A percentile compares a stretch with the other conserved stretches of the same genome.
These are phyloP conservation scores for Globisporangium lucens DNA, from an alignment of 352 stramenopile species.

Conservation along the genomic window DNA sequence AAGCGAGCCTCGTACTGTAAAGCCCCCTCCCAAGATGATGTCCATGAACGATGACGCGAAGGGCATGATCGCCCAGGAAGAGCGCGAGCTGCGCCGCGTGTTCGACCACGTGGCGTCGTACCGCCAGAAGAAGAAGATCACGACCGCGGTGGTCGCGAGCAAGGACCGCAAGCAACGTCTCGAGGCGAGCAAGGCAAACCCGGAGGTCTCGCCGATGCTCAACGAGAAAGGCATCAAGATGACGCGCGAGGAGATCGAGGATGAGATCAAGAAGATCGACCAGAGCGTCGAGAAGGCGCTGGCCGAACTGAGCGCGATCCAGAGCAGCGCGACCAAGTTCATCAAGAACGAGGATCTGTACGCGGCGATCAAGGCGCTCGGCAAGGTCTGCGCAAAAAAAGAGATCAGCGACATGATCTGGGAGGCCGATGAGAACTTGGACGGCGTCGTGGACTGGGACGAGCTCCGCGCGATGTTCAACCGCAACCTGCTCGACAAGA, in stretches of 20 bases:
- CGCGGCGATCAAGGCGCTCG: slow-evolving; percentile 92
- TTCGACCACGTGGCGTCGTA: slow-evolving; percentile 94
- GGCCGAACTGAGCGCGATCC: slow-evolving; percentile 46
- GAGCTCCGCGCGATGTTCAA: slow-evolving; percentile 97
- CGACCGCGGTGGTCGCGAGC: slow-evolving; percentile 32
- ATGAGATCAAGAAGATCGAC: slow-evolving; percentile 70
- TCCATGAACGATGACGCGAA: slow-evolving; percentile 70
- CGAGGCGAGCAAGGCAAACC: slow-evolving; percentile 58
- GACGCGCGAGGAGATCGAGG: slow-evolving; percentile 71
- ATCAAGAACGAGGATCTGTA: slow-evolving; percentile 92
- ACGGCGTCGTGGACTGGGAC: slow-evolving; percentile 93
- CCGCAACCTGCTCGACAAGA: slow-evolving; percentile 94
- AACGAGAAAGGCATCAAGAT: slow-evolving; percentile 82
- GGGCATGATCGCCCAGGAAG: slow-evolving; percentile 92
- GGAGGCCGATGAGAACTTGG: slow-evolving; percentile 97
- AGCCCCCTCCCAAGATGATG: slow-evolving; percentile 44
- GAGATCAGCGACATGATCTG: slow-evolving; percentile 98
- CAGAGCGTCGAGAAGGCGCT: slow-evolving; percentile 47
- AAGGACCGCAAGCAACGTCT: slow-evolving; percentile 63
- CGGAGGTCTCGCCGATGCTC: slow-evolving; percentile 66
- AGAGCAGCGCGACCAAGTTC: slow-evolving; percentile 55
- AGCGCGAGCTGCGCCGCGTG: slow-evolving; percentile 93
- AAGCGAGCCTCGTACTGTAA: not conserved
- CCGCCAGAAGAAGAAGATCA: slow-evolving; percentile 80
- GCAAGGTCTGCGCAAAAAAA: slow-evolving; percentile 91